phyloP scores from a whole-genome alignment of 345 rosid species.

The Adansonia digitata region DNA sequence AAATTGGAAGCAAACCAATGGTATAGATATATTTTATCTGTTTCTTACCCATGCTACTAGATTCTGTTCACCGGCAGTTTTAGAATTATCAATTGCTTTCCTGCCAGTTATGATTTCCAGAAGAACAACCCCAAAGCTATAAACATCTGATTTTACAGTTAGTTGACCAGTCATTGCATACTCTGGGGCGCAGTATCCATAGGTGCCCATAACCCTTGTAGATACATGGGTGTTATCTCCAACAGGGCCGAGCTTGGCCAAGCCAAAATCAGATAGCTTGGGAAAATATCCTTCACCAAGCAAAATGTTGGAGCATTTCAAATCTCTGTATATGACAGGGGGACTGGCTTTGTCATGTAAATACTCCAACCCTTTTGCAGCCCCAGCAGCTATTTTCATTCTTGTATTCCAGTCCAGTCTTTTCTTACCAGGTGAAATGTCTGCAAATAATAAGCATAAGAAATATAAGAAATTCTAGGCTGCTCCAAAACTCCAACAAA shows the following conservation, averaged over 20 bases:
- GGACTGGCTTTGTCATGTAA: conserved; percentile 77
- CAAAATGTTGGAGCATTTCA: conserved; percentile 83
- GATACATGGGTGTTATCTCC: conserved; percentile 90
- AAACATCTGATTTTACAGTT: conserved; percentile 81
- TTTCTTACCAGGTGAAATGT: conserved; percentile 52
- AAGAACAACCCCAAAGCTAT: conserved; percentile 86
- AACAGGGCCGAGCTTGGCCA: conserved; percentile 88
- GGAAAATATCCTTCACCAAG: conserved; percentile 70
- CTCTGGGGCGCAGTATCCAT: conserved; percentile 89
- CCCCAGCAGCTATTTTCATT: conserved; percentile 90
- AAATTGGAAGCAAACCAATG: neutral
- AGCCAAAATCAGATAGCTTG: conserved; percentile 88
- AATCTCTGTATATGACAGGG: conserved; percentile 76
- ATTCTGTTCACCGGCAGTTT: conserved; percentile 67
- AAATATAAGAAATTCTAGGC: no score
- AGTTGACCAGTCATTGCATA: conserved; percentile 94
- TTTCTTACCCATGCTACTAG: conserved; percentile 80
- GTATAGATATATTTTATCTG: no score
- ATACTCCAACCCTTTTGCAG: conserved; percentile 79
- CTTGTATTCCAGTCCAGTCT: conserved; percentile 84
- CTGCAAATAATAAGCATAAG: conserved; percentile 29
- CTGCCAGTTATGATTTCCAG: conserved; percentile 84
- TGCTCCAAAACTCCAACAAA: no score
- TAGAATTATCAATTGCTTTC: conserved; percentile 73
- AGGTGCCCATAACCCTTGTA: conserved; percentile 93